Base-by-base conservation (phyloP, 768 basidiomycete species). In the Symmetrospora coprosmae region DNA sequence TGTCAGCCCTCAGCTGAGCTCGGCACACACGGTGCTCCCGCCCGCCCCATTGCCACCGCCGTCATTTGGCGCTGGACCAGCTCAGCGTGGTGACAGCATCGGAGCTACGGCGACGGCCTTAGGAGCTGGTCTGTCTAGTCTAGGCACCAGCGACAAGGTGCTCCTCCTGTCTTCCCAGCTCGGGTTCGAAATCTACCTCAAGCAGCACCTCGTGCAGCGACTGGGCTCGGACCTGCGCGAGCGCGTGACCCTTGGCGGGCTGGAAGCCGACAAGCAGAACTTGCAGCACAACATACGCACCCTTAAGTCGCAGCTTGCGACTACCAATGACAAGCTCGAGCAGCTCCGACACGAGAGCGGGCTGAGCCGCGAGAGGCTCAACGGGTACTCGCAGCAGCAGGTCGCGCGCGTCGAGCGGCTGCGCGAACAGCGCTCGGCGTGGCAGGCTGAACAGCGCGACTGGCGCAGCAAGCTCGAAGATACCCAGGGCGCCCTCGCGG, bases 231-330 rank as follows among this genome's bases (percentile, higher is more conserved):
- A 45, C 21, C 41, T 58, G 4, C 55, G 55, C 23, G 41, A 58
- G n/a, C 39, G 37, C 28, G 37, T 58, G n/a, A 43, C 37, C 25
- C 31, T 43, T n/a, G 43, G 41, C 27, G 55, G 55, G 23, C 41
- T 43, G n/a, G 55, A 58, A 38, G 55, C 55, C n/a, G 55, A 58
- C 27, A 43, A 38, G 55, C 55, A 58, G 41, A 58, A 58, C 37
- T 33, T 58, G 55, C 27, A 45, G 55, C 55, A 58, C 11, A 40
- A 31, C 16, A 38, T 58, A 4, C 19, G 43, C 21, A 27, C 43
- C 13, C 21, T 58, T 14, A 31, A 38, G 14, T 45, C 28, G 31
- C 55, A 58, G 25, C 30, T 58, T 9, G 33, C 39, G n/a, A 28
- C 25, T 31, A 28, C 55, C 4, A 39, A 58, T 31, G 41, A 58